Evolutionary conservation across 768 basidiomycete genomes (phyloP).

Genomic region (Polyporus arcularius): DNA sequence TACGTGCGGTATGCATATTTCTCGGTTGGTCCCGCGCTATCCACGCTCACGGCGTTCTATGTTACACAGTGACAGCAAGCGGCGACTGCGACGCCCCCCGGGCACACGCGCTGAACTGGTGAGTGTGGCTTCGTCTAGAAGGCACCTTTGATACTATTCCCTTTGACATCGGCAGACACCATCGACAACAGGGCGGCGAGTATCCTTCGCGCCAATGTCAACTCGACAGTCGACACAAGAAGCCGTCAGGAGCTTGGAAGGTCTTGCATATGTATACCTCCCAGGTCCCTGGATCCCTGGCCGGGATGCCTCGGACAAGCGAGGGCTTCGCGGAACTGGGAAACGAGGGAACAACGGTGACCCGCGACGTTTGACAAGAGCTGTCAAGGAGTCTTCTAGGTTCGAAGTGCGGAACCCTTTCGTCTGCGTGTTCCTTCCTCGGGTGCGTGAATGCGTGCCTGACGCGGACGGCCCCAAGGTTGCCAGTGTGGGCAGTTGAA

Average conservation of each 20-base stretch:
- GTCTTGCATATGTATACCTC: background rate
- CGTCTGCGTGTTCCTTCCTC: background rate
- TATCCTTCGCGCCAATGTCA: too few relatives aligned
- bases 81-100: background rate
- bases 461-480: background rate
- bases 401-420: background rate
- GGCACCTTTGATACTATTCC: too few relatives aligned
- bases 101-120: too few relatives aligned
- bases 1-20: background rate
- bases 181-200: too few relatives aligned
- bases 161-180: too few relatives aligned
- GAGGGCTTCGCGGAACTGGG: background rate
- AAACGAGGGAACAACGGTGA: background rate
- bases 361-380: background rate
- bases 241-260: background rate
- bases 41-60: background rate
- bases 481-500: background rate
- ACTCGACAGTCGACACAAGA: too few relatives aligned
- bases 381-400: conserved; percentile 4
- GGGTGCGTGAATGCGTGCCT: background rate
- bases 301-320: background rate
- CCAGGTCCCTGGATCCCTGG: background rate
- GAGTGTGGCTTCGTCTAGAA: too few relatives aligned
- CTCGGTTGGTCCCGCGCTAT: background rate
- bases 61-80: background rate